These are phyloP conservation scores for Pyricularia grisea DNA, from an alignment of 2,329 filamentous ascomycete genomes.

Conservation along the genomic window DNA sequence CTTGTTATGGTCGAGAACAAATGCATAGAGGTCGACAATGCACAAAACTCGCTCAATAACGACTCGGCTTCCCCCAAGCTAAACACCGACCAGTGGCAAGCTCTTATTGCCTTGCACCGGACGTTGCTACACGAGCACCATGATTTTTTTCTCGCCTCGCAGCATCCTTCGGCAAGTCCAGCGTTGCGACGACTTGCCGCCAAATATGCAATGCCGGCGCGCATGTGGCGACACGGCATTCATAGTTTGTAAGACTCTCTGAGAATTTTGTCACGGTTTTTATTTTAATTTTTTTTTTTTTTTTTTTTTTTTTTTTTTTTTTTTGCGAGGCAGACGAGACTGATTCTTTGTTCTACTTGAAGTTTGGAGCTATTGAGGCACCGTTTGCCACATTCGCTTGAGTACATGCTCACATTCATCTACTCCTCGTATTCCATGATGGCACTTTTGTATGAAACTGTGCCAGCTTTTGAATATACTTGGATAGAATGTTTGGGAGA, in stretches of 20 bases:
- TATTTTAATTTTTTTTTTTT: too few relatives aligned
- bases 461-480: too few relatives aligned
- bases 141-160: conserved; percentile 77
- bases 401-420: conserved; percentile 88
- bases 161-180: conserved; percentile 69
- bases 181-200: conserved; percentile 59
- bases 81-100: conserved; percentile 70
- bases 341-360: not conserved
- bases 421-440: conserved; percentile 88
- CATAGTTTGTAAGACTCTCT: conserved; percentile 50
- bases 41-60: conserved; percentile 32
- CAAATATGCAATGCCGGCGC: conserved; percentile 87
- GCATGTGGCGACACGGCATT: conserved; percentile 82
- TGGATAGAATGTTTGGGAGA: too few relatives aligned
- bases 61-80: conserved; percentile 35
- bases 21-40: conserved; percentile 73
- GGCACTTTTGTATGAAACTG: conserved; percentile 71
- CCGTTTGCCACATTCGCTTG: conserved; percentile 64
- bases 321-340: not conserved
- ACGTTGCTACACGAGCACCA: conserved; percentile 76
- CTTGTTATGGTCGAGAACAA: too few relatives aligned
- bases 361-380: conserved; percentile 63
- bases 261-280: too few relatives aligned
- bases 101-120: conserved; percentile 70
- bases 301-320: too few relatives aligned